Evolutionary conservation across 176 grass and related monocot genomes (phyloP).

Genomic region (Triticum monococcum): DNA sequence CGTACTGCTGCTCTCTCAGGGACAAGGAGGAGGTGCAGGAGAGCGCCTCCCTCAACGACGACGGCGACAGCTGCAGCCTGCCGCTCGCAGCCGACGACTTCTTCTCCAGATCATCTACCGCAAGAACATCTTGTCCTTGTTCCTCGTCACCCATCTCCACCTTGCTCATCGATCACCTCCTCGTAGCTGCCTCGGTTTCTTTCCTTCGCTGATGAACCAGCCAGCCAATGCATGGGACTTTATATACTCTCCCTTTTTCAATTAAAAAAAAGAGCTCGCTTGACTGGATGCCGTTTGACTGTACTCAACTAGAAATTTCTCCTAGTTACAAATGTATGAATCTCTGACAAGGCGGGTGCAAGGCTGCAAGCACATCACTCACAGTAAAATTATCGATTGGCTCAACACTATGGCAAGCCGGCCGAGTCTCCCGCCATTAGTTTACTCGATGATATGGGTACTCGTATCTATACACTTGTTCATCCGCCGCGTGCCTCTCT

Average conservation of each 20-base stretch:
- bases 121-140: not conserved
- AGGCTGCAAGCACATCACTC: too few species aligned
- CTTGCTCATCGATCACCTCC: not conserved
- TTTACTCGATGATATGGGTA: not conserved
- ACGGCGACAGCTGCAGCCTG: not conserved
- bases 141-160: not conserved
- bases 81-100: not conserved
- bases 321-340: not conserved
- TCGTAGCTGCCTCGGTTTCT: not conserved
- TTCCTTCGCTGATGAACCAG: not conserved
- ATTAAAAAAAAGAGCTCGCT: not conserved
- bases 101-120: not conserved
- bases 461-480: not conserved
- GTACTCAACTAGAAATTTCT: not conserved
- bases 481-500: not conserved
- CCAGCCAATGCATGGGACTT: not conserved
- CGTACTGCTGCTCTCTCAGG: not conserved
- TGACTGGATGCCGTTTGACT: not conserved
- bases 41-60: slow-evolving; percentile 11
- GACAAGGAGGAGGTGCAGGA: not conserved
- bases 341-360: not conserved
- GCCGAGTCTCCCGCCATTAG: not conserved
- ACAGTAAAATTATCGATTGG: not conserved
- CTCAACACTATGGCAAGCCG: not conserved
- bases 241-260: not conserved